A percentile compares a stretch with the other conserved stretches of the same genome.
These are phyloP conservation scores for Eragrostis tef DNA, from an alignment of 202 grass and related monocot species.

Conservation along the genomic window DNA sequence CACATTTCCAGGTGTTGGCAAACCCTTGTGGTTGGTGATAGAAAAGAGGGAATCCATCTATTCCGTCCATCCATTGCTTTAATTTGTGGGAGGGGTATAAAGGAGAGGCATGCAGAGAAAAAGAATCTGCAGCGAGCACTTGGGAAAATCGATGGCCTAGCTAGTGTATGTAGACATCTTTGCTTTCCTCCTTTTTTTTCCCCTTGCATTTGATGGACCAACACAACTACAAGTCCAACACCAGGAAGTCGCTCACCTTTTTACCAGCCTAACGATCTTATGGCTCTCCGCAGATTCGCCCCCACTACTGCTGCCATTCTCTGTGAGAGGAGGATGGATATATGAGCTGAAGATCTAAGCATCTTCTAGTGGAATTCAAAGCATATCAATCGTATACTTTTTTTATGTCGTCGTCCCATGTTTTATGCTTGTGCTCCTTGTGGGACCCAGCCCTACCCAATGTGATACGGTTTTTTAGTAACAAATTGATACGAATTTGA, in stretches of 20 bases:
- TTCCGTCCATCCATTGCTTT: constrained; percentile 36
- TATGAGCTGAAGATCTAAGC: neutral
- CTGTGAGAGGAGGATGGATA: too few species aligned
- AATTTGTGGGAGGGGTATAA: constrained; percentile 46
- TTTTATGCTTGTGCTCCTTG: constrained; percentile 17
- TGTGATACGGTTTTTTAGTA: too few species aligned
- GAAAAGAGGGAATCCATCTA: constrained; percentile 38
- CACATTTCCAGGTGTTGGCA: constrained; percentile 46
- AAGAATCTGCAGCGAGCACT: constrained; percentile 41
- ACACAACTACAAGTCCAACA: constrained; percentile 5
- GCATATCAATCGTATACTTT: neutral
- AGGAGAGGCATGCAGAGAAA: constrained; percentile 40
- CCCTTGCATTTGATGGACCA: constrained; percentile 24
- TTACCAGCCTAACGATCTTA: constrained; percentile 28
- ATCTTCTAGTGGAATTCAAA: constrained; percentile 18
- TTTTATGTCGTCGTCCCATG: neutral
- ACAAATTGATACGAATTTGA: neutral
- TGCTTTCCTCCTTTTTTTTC: too few species aligned
- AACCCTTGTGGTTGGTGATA: constrained; percentile 30
- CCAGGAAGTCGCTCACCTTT: constrained; percentile 26
- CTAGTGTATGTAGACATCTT: constrained; percentile 22
- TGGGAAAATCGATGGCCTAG: constrained; percentile 3
- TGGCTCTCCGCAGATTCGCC: constrained; percentile 3
- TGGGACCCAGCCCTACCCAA: neutral
- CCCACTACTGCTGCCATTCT: constrained; percentile 29